Evolutionary conservation across 176 grass and related monocot species (phyloP).

Genomic region (Bonia amplexicaulis): DNA sequence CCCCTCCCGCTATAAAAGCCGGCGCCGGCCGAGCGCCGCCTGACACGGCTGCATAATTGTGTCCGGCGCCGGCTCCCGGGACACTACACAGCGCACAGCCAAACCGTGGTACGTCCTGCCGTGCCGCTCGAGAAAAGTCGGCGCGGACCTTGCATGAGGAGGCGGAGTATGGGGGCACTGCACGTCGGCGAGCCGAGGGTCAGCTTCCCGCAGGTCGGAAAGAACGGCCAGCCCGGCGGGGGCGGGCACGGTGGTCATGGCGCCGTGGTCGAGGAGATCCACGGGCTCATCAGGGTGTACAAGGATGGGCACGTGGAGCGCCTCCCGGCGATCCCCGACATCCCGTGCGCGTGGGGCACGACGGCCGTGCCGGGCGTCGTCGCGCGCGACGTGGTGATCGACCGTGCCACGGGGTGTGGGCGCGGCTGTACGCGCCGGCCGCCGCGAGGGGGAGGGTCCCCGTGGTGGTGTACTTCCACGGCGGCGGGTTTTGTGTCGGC

Average conservation of each 20-base stretch:
- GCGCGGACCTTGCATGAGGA: slow-evolving; percentile 26
- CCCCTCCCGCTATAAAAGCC: slow-evolving; percentile 30
- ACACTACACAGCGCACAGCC: slow-evolving; percentile 28
- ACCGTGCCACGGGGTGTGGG: slow-evolving; percentile 55
- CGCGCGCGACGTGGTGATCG: slow-evolving; percentile 46
- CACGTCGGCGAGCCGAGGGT: slow-evolving; percentile 49
- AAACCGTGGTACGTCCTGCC: background rate
- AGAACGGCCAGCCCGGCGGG: background rate
- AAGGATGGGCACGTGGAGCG: slow-evolving; percentile 77
- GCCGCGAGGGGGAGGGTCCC: slow-evolving; percentile 16
- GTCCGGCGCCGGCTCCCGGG: slow-evolving; percentile 21
- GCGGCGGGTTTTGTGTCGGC: slow-evolving; percentile 89
- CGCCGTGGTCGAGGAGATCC: slow-evolving; percentile 74
- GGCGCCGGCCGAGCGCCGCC: background rate
- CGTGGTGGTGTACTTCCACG: slow-evolving; percentile 90
- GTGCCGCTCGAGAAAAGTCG: slow-evolving; percentile 13
- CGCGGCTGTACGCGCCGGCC: slow-evolving; percentile 63
- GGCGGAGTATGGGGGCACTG: slow-evolving; percentile 63
- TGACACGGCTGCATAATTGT: slow-evolving; percentile 31
- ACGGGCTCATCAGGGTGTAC: slow-evolving; percentile 68
- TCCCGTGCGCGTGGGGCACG: slow-evolving; percentile 59
- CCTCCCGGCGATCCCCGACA: slow-evolving; percentile 51
- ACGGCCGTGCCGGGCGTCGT: slow-evolving; percentile 32
- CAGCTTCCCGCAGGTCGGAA: slow-evolving; percentile 30
- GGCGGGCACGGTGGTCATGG: slow-evolving; percentile 33